Percentiles rank a stretch among this genome's conserved stretches.
Conservation (phyloP, 2,329 filamentous ascomycete genomes). For the Hypocreales sp. region DNA sequence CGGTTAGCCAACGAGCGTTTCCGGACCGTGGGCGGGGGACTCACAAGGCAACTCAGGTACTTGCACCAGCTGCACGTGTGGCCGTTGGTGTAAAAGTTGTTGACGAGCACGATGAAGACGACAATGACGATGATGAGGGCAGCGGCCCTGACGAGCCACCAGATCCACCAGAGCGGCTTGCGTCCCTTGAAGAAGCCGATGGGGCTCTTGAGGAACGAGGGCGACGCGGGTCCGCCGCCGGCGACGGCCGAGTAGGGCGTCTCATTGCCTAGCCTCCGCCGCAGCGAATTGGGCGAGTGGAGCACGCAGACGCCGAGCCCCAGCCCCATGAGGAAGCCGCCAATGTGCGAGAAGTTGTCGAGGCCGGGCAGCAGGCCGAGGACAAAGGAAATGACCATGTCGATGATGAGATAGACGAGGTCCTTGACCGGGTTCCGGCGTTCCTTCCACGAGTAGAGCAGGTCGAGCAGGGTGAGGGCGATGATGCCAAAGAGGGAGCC, state of each 20-base stretch:
- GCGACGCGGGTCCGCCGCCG: slow-evolving; percentile 28
- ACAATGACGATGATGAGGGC: slow-evolving; percentile 68
- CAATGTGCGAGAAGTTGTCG: slow-evolving; percentile 96
- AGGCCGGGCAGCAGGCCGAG: slow-evolving; percentile 81
- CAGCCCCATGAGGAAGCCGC: slow-evolving; percentile 85
- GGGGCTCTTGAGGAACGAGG: slow-evolving; percentile 44
- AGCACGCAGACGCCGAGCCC: slow-evolving; percentile 75
- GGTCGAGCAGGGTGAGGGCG: slow-evolving; percentile 72
- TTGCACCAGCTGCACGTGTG: slow-evolving; percentile 84
- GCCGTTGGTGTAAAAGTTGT: slow-evolving; percentile 77
- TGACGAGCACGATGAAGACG: slow-evolving; percentile 71
- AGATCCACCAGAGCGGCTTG: slow-evolving; percentile 91
- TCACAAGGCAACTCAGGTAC: slow-evolving; percentile 81
- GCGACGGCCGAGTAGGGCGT: slow-evolving; percentile 58
- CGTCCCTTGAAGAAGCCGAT: slow-evolving; percentile 79
- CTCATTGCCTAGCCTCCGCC: slow-evolving; percentile 56
- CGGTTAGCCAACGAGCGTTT: no score
- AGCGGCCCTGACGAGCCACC: slow-evolving; percentile 78
- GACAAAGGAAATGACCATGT: slow-evolving; percentile 80
- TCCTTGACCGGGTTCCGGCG: slow-evolving; percentile 66
- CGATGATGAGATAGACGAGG: slow-evolving; percentile 71
- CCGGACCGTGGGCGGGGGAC: slow-evolving; percentile 27
- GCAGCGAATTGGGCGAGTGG: slow-evolving; percentile 70
- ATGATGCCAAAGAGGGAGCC: slow-evolving; percentile 86
- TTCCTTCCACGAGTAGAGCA: slow-evolving; percentile 84